Conservation (phyloP, 257 asterid species). For the Solanum medicagineum region DNA sequence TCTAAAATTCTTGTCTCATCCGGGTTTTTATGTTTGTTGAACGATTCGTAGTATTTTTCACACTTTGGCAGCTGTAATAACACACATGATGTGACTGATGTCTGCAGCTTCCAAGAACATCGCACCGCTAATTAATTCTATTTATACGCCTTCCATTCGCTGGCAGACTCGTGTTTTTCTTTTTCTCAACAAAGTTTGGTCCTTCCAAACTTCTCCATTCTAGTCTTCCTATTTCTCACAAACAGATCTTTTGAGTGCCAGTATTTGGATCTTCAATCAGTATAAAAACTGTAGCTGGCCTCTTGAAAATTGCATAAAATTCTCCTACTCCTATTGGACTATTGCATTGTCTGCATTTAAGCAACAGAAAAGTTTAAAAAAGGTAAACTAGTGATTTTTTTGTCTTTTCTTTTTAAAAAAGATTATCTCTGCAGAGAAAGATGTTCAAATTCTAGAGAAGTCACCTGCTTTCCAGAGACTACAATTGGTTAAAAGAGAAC, state of each 20-base stretch:
- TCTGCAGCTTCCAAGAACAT: conserved; percentile 3
- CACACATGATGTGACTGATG: not conserved
- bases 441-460: not conserved
- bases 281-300: not conserved
- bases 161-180: not conserved
- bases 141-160: not conserved
- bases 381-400: not conserved
- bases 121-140: not conserved
- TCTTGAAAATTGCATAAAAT: not conserved
- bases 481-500: not conserved
- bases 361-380: not conserved
- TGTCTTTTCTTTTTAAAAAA: not conserved
- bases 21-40: not conserved
- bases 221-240: not conserved
- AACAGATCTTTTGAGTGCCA: not conserved
- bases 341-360: not conserved
- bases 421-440: not conserved
- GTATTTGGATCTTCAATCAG: not conserved
- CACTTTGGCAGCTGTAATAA: conserved; percentile 20
- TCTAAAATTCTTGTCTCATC: not conserved
- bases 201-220: not conserved
- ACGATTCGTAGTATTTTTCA: not conserved
- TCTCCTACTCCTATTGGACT: not conserved
- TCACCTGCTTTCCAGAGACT: not conserved
- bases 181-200: not conserved